Conservation (phyloP, 2,329 filamentous ascomycete genomes). For the Aspergillus ibericus region DNA sequence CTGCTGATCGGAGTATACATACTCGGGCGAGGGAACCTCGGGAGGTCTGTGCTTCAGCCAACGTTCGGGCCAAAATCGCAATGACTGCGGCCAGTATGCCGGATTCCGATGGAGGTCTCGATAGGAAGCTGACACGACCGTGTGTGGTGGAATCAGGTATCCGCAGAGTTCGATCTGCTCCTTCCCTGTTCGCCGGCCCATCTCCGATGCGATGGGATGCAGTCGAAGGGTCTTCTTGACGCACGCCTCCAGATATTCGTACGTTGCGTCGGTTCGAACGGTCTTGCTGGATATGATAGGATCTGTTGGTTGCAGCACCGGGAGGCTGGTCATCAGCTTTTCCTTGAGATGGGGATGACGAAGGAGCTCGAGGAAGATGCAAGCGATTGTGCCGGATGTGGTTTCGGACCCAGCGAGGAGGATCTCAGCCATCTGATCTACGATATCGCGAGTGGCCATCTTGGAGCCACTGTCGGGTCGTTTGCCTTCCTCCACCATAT, state of each 20-base stretch:
- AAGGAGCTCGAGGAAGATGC: not conserved
- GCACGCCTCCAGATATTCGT: slow-evolving; percentile 5
- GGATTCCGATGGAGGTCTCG: not conserved
- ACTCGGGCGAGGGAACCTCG: not conserved
- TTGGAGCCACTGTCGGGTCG: not conserved
- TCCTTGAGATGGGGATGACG: not conserved
- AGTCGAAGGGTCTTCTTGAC: slow-evolving; percentile 5
- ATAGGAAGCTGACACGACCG: not conserved
- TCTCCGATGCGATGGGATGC: slow-evolving; percentile 7
- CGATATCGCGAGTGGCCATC: not conserved
- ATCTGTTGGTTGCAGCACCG: not conserved
- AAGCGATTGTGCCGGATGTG: slow-evolving; percentile 3
- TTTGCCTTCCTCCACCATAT: not conserved
- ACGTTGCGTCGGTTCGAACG: not conserved
- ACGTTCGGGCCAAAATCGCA: not conserved
- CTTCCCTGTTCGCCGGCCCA: slow-evolving; percentile 3
- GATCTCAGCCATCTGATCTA: slow-evolving; percentile 4
- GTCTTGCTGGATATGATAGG: slow-evolving; percentile 1
- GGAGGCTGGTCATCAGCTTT: not conserved
- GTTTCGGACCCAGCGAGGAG: slow-evolving; percentile 4
- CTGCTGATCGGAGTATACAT: not conserved
- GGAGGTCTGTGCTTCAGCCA: not conserved
- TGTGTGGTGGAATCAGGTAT: not conserved
- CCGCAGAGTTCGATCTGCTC: not conserved
- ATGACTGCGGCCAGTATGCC: not conserved